A percentile compares a stretch with the other conserved stretches of the same genome.
Conservation (phyloP, 306 rosid genomes). For the Trifolium subterraneum region DNA sequence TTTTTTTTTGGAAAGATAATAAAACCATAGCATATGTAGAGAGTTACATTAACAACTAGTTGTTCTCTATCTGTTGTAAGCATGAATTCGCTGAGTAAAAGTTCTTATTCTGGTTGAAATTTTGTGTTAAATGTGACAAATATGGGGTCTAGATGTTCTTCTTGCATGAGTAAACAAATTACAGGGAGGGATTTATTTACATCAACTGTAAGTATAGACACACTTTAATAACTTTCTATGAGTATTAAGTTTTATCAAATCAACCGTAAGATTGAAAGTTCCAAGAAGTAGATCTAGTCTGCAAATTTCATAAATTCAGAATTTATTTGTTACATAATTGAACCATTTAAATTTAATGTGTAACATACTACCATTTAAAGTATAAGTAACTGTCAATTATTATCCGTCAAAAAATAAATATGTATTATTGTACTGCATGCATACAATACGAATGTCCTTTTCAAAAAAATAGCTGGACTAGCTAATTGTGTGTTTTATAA, state of each 20-base stretch:
- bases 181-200: too few relatives aligned
- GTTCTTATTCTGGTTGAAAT: constrained; percentile 15
- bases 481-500: background rate
- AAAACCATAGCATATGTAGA: constrained; percentile 11
- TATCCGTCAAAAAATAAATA: background rate
- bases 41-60: background rate
- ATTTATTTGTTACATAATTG: background rate
- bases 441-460: background rate
- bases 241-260: background rate
- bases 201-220: too few relatives aligned
- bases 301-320: constrained; percentile 10
- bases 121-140: constrained; percentile 28
- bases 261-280: background rate
- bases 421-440: background rate
- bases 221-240: background rate
- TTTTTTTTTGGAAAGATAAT: constrained; percentile 8
- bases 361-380: too few relatives aligned
- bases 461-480: background rate
- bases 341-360: background rate
- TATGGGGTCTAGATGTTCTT: constrained; percentile 8
- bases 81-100: constrained; percentile 20
- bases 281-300: constrained; percentile 1
- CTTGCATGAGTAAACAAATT: background rate
- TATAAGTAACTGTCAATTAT: too few relatives aligned
- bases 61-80: background rate